Base-by-base conservation (phyloP, 805 yeast genomes). In the Candida coleopterorum region DNA sequence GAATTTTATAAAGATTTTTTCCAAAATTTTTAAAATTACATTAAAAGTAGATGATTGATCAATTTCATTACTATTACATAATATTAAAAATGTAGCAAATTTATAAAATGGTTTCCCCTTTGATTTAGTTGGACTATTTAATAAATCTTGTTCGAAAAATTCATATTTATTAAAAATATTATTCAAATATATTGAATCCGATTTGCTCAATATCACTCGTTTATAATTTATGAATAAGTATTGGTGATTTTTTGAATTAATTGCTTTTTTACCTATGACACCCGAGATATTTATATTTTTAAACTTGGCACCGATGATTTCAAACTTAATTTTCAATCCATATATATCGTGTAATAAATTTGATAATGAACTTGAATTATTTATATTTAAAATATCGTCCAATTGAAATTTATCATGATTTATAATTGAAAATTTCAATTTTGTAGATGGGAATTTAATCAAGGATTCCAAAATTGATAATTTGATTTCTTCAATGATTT, bases 181-280 rank as follows among this genome's bases (percentile, higher is more conserved):
- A 34, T 58, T 58, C 9, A 66, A 42, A 0, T 39, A 3, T 38
- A 36, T 18, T 28, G 34, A 10, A 46, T 38, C 48, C n/a, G 40
- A 38, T 3, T 30, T 26, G 12, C 45, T 17, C 30, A 37, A 29
- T 6, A 17, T 8, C 12, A 64, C 47, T 9, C 46, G 54, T 17
- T 71, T 55, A 3, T 63, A 63, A 49, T 79, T 75, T 16, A 74
- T 44, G 35, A 62, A 71, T 1, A 76, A 45, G 34, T 61, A 68
- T 44, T 77, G 84, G 38, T 62, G 58, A 1, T 46, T 41, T 29
- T 56, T 64, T 0, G 68, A 49, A 37, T 60, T 60, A 1, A 55
- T 41, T 1, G 73, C 60, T 0, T 37, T 25, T 3, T 45, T 48
- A 0, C 76, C 72, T 9, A 78, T 54, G 0, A 69, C 42, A 3